A percentile compares a stretch with the other conserved stretches of the same genome.
phyloP scores from a whole-genome alignment of 805 yeast genomes.

The Hanseniaspora meyeri region DNA sequence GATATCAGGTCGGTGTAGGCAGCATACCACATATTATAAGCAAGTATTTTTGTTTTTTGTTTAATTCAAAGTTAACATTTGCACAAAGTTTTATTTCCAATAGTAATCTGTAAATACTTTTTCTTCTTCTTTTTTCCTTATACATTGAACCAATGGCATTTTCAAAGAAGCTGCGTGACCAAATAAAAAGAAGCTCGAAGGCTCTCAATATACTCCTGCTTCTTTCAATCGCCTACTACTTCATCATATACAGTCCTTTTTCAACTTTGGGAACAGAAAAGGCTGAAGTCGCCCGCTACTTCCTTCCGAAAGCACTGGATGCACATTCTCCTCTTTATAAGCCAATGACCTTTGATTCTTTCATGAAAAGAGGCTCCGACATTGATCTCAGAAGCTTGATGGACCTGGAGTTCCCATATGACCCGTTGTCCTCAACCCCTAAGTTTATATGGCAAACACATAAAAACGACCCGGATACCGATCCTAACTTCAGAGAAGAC shows the following conservation, averaged over 20 bases:
- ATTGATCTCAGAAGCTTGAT: slow-evolving; percentile 35
- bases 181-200: background rate
- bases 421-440: slow-evolving; percentile 50
- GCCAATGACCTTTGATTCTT: background rate
- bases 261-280: background rate
- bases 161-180: background rate
- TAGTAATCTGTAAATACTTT: too few species aligned
- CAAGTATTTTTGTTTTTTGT: too few species aligned
- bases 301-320: slow-evolving; percentile 9
- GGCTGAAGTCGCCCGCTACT: background rate
- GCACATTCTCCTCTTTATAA: background rate
- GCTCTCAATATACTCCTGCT: background rate
- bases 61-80: too few species aligned
- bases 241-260: slow-evolving; percentile 4
- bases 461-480: slow-evolving; percentile 58
- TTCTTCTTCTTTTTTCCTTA: too few species aligned
- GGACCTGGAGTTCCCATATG: slow-evolving; percentile 64
- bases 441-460: slow-evolving; percentile 88
- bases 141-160: background rate
- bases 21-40: too few species aligned
- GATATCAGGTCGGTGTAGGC: too few species aligned
- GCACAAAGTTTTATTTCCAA: too few species aligned
- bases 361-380: background rate
- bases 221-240: background rate
- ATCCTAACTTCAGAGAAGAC: slow-evolving; percentile 25